Evolutionary conservation across 176 grass and related monocot species (phyloP).

Genomic region (Oryza longistaminata): DNA sequence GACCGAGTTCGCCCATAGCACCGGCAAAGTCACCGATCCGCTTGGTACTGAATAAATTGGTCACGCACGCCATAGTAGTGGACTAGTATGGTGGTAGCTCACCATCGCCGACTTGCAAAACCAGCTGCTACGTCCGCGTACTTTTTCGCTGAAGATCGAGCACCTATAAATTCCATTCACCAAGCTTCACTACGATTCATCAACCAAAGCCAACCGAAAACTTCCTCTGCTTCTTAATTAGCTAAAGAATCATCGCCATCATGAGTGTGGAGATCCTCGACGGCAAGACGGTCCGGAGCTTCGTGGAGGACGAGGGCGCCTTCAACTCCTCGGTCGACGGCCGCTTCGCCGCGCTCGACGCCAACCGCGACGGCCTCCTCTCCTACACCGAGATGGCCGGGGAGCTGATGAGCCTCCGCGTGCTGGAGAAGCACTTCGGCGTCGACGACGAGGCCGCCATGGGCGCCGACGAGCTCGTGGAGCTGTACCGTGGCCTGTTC

Average conservation of each 20-base stretch:
- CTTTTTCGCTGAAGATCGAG: neutral
- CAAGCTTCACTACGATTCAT: neutral
- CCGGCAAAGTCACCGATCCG: no score
- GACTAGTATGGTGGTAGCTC: neutral
- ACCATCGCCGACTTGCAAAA: neutral
- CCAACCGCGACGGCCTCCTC: constrained; percentile 47
- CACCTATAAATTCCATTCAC: neutral
- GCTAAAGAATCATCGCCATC: no score
- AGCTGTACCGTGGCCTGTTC: constrained; percentile 47
- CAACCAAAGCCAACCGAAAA: constrained; percentile 2
- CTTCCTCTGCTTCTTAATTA: neutral
- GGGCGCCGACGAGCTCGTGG: constrained; percentile 33
- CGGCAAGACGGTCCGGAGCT: constrained; percentile 45
- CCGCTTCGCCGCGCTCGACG: constrained; percentile 52
- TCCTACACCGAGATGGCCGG: constrained; percentile 54
- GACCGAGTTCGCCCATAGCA: no score
- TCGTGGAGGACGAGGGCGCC: constrained; percentile 59
- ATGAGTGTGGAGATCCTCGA: constrained; percentile 58
- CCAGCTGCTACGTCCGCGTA: neutral
- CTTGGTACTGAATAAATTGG: no score
- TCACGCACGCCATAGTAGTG: no score
- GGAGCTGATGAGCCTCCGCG: constrained; percentile 51
- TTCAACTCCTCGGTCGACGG: constrained; percentile 57
- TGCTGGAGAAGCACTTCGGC: constrained; percentile 53
- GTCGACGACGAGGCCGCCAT: constrained; percentile 46